phyloP scores from a whole-genome alignment of 129 eudicot species.

The Pseudognaphalium luteoalbum region DNA sequence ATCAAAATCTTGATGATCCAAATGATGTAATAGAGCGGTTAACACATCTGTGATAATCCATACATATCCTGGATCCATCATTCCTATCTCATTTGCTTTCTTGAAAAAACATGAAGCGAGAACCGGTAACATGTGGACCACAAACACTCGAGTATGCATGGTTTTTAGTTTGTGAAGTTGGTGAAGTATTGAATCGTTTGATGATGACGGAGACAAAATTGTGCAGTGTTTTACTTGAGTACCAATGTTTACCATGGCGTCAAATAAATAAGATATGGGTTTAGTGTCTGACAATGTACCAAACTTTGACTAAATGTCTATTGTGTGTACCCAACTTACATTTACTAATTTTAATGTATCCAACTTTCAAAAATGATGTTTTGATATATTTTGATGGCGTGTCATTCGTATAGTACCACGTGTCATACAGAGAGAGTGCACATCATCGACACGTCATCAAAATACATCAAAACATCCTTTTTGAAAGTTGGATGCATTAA shows the following conservation, averaged over 20 bases:
- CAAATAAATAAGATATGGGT: constrained; percentile 34
- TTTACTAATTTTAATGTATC: no score
- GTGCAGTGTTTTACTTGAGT: constrained; percentile 37
- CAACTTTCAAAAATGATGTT: no score
- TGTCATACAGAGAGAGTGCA: no score
- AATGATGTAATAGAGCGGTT: constrained; percentile 20
- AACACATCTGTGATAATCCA: constrained; percentile 60
- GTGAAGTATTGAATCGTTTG: constrained; percentile 31
- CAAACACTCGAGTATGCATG: constrained; percentile 53
- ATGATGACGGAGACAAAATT: constrained; percentile 33
- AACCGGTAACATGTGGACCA: constrained; percentile 45
- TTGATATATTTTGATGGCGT: no score
- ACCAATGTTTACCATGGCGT: constrained; percentile 38
- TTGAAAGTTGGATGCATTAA: no score
- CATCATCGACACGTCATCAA: no score
- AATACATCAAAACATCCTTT: no score
- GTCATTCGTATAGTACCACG: no score
- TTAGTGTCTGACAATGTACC: no score
- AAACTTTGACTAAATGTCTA: no score
- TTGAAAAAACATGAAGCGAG: constrained; percentile 46
- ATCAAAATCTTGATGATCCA: constrained; percentile 31
- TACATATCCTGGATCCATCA: constrained; percentile 56
- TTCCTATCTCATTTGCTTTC: constrained; percentile 36
- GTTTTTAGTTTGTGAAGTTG: constrained; percentile 48
- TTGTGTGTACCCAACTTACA: no score